phyloP scores from a whole-genome alignment of 805 yeast genomes.

The Cyberlindnera maclurae region DNA sequence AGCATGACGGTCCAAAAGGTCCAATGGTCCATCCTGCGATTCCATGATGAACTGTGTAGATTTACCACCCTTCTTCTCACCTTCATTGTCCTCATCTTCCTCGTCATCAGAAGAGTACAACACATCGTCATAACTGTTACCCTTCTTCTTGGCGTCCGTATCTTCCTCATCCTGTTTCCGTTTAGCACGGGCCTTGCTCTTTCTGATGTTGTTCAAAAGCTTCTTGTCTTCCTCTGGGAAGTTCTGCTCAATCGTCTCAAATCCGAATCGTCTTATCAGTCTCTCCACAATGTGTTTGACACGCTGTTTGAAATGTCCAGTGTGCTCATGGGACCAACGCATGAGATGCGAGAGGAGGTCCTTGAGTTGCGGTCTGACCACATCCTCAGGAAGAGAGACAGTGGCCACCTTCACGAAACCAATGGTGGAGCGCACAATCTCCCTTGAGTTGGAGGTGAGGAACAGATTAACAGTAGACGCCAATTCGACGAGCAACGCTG shows the following conservation, averaged over 20 bases:
- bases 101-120: conserved; percentile 66
- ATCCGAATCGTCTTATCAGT: conserved; percentile 84
- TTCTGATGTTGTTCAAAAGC: conserved; percentile 77
- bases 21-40: conserved; percentile 72
- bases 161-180: conserved; percentile 51
- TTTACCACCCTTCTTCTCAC: conserved; percentile 21
- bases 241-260: conserved; percentile 67
- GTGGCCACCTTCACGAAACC: conserved; percentile 92
- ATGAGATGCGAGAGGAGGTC: conserved; percentile 65
- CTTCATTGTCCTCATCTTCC: conserved; percentile 31
- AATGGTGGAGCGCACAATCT: conserved; percentile 88
- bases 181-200: conserved; percentile 77
- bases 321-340: conserved; percentile 94
- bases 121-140: conserved; percentile 91
- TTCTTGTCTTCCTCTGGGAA: conserved; percentile 91
- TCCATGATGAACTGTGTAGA: conserved; percentile 68
- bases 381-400: conserved; percentile 71
- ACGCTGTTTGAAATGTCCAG: conserved; percentile 88
- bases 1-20: conserved; percentile 79
- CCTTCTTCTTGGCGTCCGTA: conserved; percentile 22
- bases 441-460: conserved; percentile 84
- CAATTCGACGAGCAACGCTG: conserved; percentile 61
- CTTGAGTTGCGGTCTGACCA: conserved; percentile 58
- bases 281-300: conserved; percentile 92
- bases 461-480: conserved; percentile 84